Percentiles rank a stretch among this genome's conserved stretches.
Evolutionary conservation across 495 filamentous ascomycete genomes (phyloP).

Genomic region (Friedmanniomyces simplex): DNA sequence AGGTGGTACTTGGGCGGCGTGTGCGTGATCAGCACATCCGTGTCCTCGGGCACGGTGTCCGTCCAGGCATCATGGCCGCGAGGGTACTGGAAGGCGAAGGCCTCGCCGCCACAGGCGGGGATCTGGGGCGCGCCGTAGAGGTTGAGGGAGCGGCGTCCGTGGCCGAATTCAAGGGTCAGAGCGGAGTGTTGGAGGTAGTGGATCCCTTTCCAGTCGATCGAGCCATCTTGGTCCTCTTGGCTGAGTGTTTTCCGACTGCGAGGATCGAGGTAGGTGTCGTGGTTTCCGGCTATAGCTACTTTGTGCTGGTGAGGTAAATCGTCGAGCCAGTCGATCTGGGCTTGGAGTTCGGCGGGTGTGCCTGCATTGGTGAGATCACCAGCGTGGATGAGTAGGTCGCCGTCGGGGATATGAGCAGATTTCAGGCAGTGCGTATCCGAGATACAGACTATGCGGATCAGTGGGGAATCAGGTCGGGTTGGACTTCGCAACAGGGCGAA

Average conservation of each 20-base stretch:
- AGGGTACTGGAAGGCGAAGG: conserved; percentile 60
- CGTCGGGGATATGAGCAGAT: conserved; percentile 48
- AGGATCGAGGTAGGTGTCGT: conserved; percentile 72
- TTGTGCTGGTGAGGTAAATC: conserved; percentile 65
- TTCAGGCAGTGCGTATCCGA: conserved; percentile 75
- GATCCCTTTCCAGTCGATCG: conserved; percentile 46
- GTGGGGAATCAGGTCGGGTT: conserved; percentile 41
- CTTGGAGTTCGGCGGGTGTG: conserved; percentile 59
- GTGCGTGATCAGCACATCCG: conserved; percentile 81
- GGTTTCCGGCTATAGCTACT: conserved; percentile 80
- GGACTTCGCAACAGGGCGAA: conserved; percentile 54
- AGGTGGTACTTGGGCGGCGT: conserved; percentile 64
- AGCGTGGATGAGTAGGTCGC: conserved; percentile 81
- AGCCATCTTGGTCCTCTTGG: conserved; percentile 32
- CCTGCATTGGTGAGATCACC: conserved; percentile 75
- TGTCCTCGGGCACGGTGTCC: conserved; percentile 57
- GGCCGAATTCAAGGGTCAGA: conserved; percentile 39
- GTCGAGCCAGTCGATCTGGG: conserved; percentile 67
- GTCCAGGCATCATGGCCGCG: conserved; percentile 52
- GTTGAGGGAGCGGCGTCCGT: conserved; percentile 30
- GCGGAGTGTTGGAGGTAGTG: conserved; percentile 56
- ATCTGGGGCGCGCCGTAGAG: conserved; percentile 58
- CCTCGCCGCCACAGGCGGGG: conserved; percentile 45
- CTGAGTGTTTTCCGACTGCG: conserved; percentile 30
- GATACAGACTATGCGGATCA: conserved; percentile 73